phyloP scores from a whole-genome alignment of 768 basidiomycete genomes.

The Pleurotus djamor region DNA sequence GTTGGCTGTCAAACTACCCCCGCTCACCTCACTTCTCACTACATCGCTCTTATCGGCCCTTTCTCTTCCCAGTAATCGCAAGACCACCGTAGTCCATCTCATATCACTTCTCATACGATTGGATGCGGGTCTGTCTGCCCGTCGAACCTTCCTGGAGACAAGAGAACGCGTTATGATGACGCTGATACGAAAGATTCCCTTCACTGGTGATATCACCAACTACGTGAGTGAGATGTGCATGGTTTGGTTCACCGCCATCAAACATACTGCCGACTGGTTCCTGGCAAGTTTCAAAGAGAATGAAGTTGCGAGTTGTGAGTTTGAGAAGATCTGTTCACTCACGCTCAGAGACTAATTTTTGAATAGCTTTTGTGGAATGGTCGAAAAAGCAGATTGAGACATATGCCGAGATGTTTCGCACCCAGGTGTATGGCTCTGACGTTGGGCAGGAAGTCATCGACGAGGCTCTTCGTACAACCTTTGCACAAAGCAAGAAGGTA shows the following conservation, averaged over 20 bases:
- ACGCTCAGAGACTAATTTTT: not conserved
- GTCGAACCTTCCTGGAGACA: conserved; percentile 79
- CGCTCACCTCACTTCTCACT: conserved; percentile 66
- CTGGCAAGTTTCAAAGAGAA: conserved; percentile 95
- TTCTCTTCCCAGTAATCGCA: conserved; percentile 74
- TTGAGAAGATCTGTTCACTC: not conserved
- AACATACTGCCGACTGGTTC: conserved; percentile 99
- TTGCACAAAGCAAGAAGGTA: conserved; percentile 83
- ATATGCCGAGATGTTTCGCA: conserved; percentile 83
- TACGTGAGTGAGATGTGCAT: conserved; percentile 88
- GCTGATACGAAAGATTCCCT: conserved; percentile 83
- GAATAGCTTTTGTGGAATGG: conserved; percentile 90
- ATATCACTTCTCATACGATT: conserved; percentile 75
- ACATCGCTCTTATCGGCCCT: conserved; percentile 71
- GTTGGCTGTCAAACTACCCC: conserved; percentile 57
- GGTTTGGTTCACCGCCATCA: conserved; percentile 91
- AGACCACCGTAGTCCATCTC: conserved; percentile 68
- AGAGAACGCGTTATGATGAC: conserved; percentile 71
- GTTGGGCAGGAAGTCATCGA: conserved; percentile 68
- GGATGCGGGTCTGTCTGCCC: conserved; percentile 73
- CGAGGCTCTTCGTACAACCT: conserved; percentile 77
- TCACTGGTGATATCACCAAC: conserved; percentile 83
- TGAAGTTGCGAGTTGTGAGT: conserved; percentile 87
- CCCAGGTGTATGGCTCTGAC: conserved; percentile 89
- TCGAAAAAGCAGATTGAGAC: conserved; percentile 81